phyloP scores from a whole-genome alignment of 495 filamentous ascomycete genomes.

The Podospora pseudopauciseta region DNA sequence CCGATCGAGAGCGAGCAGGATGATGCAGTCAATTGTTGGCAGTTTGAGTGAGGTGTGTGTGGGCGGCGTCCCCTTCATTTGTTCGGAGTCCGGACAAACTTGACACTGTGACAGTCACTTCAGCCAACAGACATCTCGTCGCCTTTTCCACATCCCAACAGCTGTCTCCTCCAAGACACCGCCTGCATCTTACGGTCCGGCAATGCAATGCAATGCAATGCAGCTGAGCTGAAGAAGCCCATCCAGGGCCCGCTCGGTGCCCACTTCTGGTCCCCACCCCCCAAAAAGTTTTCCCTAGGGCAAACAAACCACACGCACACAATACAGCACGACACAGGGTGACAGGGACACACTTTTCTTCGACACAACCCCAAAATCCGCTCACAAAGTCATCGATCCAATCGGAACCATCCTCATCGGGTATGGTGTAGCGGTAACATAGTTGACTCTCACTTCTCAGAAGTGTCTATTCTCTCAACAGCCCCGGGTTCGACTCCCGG shows the following conservation, averaged over 20 bases:
- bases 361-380: background rate
- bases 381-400: background rate
- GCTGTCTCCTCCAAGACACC: background rate
- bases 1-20: background rate
- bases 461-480: slow-evolving; percentile 12
- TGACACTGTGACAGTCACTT: background rate
- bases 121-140: background rate
- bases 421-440: slow-evolving; percentile 19
- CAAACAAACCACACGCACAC: background rate
- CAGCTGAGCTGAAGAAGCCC: background rate
- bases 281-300: background rate
- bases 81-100: slow-evolving; percentile 20
- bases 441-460: slow-evolving; percentile 15
- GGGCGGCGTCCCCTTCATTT: background rate
- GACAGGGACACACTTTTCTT: background rate
- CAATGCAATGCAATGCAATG: background rate
- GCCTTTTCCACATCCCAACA: background rate
- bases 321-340: background rate
- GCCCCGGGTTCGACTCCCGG: slow-evolving; percentile 15
- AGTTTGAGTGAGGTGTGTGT: background rate
- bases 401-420: slow-evolving; percentile 15
- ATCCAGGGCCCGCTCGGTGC: background rate
- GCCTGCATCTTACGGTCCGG: background rate
- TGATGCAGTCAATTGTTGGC: background rate
- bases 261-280: background rate